Conservation (phyloP, 2,329 filamentous ascomycete species). For the Fusarium pseudoanthophilum region DNA sequence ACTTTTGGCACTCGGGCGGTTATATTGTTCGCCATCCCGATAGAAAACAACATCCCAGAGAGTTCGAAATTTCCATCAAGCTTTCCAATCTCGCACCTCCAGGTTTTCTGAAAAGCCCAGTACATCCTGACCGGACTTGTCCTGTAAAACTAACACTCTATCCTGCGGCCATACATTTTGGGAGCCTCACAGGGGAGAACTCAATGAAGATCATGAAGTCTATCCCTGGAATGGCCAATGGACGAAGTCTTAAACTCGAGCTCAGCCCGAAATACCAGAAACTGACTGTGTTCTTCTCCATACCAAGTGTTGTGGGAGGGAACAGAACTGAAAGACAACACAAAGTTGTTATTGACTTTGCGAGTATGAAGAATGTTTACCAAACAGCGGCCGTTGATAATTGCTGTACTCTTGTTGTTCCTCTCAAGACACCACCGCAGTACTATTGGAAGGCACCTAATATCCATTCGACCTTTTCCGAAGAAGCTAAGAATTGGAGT, state of each 20-base stretch:
- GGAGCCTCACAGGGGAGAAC: conserved; percentile 63
- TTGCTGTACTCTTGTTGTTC: conserved; percentile 57
- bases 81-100: conserved; percentile 4
- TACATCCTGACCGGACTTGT: conserved; percentile 39
- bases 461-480: conserved; percentile 48
- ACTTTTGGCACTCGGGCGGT: conserved; percentile 61
- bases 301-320: conserved; percentile 23
- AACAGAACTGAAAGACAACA: conserved; percentile 45
- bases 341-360: conserved; percentile 58
- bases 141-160: conserved; percentile 54
- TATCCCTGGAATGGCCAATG: conserved; percentile 12
- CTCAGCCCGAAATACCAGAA: conserved; percentile 46
- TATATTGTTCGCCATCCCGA: conserved; percentile 44
- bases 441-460: conserved; percentile 56
- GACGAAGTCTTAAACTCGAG: conserved; percentile 43
- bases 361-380: conserved; percentile 58
- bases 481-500: conserved; percentile 51
- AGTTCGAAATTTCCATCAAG: conserved; percentile 34
- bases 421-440: conserved; percentile 59
- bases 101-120: conserved; percentile 33
- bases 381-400: conserved; percentile 42
- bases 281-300: conserved; percentile 48
- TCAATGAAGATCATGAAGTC: conserved; percentile 69
- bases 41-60: conserved; percentile 22
- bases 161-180: conserved; percentile 67